Evolutionary conservation across 805 yeast genomes (phyloP).

Genomic region (Kregervanrija delftensis): DNA sequence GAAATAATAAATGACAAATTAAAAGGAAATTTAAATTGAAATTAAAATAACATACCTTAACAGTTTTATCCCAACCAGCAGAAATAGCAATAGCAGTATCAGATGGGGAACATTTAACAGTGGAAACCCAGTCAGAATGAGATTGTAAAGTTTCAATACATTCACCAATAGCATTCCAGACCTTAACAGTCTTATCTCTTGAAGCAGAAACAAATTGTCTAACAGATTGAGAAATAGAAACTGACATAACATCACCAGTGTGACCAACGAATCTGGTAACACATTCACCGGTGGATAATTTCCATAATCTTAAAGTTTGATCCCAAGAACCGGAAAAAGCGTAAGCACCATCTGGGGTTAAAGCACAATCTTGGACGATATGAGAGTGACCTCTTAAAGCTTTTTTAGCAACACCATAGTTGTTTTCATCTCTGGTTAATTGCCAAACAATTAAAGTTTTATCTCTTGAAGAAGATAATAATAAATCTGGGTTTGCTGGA

Average conservation of each 20-base stretch:
- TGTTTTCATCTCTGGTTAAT: constrained; percentile 90
- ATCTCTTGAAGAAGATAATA: constrained; percentile 98
- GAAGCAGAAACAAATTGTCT: constrained; percentile 98
- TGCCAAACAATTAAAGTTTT: constrained; percentile 98
- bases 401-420: constrained; percentile 97
- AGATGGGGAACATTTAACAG: constrained; percentile 93
- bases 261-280: constrained; percentile 96
- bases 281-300: constrained; percentile 87
- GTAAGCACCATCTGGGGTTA: constrained; percentile 95
- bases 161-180: constrained; percentile 98
- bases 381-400: constrained; percentile 98
- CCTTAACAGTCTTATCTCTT: constrained; percentile 97
- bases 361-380: constrained; percentile 96
- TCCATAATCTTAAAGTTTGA: constrained; percentile 98
- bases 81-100: constrained; percentile 76
- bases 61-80: constrained; percentile 98
- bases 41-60: constrained; percentile 75
- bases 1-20: neutral
- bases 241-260: constrained; percentile 95
- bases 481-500: constrained; percentile 95
- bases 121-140: constrained; percentile 98
- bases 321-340: constrained; percentile 99
- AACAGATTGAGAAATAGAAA: constrained; percentile 91
- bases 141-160: constrained; percentile 91
- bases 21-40: constrained; percentile 13